Base-by-base conservation (phyloP, 441 rosid genomes). In the Gossypium gossypioides region DNA sequence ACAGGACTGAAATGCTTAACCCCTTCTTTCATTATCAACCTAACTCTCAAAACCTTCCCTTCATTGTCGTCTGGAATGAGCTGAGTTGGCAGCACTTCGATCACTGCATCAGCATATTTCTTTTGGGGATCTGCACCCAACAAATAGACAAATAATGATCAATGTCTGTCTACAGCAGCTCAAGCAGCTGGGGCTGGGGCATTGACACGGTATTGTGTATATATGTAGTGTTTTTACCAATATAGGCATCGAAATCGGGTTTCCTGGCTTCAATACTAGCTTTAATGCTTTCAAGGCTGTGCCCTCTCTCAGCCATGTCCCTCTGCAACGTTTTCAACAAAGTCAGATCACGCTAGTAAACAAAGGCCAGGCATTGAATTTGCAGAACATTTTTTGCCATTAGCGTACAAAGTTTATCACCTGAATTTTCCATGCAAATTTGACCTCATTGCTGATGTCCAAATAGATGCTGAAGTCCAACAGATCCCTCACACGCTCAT, bases 361-460 rank as follows among this genome's bases (percentile, higher is more conserved):
- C 40, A 65, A 57, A 42, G 24, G 18, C 64, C 12, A 48, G 52
- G 52, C 56, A 15, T 59, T 12, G 64, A 13, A 55, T 40, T 32
- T 37, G 9, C 18, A 65, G 57, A 40, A 32, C 44, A 24, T 9
- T 71, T 8, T 37, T 25, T 37, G 42, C 56, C 61, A 70, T 57
- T 70, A 55, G 63, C 9, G 57, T 54, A 54, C 19, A 73, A 37
- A 29, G 48, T 18, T 24, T 6, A 13, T 64, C 24, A 94, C 99
- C 97, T 92, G 99, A 59, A 92, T 94, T 72, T 94, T 94, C 97
- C 99, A 94, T 54, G 99, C 94, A 82, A 94, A 94, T 64, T 94
- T 94, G 80, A 94, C 97, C 70, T 92, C 97, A 37, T 90, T 88
- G 87, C 99, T 94, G 42, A 94, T 94, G 81, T 94, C 99, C 85